Evolutionary conservation across 495 filamentous ascomycete species (phyloP), one percentile per base, ranked within the genome.

Genomic region (Trichoderma gamsii): DNA sequence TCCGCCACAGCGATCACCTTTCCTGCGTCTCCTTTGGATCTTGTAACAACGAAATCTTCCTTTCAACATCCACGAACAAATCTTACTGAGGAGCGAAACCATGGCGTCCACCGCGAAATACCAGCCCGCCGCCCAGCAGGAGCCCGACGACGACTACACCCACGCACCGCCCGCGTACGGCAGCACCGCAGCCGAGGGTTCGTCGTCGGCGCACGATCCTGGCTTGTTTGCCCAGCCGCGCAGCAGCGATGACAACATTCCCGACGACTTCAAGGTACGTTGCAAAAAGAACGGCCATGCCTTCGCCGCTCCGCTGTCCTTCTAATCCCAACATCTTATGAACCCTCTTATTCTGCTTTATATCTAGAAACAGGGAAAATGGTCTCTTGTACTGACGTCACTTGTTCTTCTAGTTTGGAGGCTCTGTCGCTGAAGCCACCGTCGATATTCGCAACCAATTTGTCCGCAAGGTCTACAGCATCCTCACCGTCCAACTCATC

Each of bases 371-470:
- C 13, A 18, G 7, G 44, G 7, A 49, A 49, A 18, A 3, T 1
- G 44, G 5, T 59, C n/a, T 27, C n/a, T 23, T 59, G 1, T 32
- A 23, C 56, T 61, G 56, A 61, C 56, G 56, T 61, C 56, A 44
- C 9, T 65, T 32, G 35, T 13, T 15, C 35, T 38, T 7, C 5
- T 38, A 93, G 89, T 98, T 94, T 74, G 93, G 93, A 59, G 93
- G 92, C 46, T 91, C 87, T 13, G 92, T 98, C 65, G 86, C 94
- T 69, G 96, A 97, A 80, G 96, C 89, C 51, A 96, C 93, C 12
- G 82, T 98, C 73, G 92, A 95, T 70, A 97, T 99, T 77, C 90
- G 95, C 69, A 96, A 97, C 88, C 90, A 93, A 81, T 99, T 99
- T 79, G 87, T 99, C 69, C 91, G 95, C 74, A 99, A 99, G 79